phyloP scores from a whole-genome alignment of 495 filamentous ascomycete species.

The Podospora conica region DNA sequence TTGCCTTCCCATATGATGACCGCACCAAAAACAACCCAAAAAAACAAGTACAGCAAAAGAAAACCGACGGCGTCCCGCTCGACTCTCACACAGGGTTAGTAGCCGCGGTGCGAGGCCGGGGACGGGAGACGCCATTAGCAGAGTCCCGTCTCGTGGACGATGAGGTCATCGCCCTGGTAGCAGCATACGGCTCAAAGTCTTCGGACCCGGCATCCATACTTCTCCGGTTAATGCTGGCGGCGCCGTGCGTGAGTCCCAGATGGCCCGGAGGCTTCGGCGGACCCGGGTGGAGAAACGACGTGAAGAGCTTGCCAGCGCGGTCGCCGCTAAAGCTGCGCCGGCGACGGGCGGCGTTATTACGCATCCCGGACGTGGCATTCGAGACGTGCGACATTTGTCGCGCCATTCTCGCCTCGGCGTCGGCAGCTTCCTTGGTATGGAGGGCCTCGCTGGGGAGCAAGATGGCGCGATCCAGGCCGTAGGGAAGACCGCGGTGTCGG shows the following conservation, averaged over 20 bases:
- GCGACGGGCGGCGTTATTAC: slow-evolving; percentile 16
- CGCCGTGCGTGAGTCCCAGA: not conserved
- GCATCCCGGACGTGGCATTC: slow-evolving; percentile 22
- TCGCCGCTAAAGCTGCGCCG: slow-evolving; percentile 26
- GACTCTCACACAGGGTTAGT: not conserved
- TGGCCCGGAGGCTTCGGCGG: slow-evolving; percentile 16
- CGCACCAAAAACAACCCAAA: not conserved
- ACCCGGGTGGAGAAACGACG: slow-evolving; percentile 35
- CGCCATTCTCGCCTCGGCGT: slow-evolving; percentile 50
- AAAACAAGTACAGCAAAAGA: not conserved
- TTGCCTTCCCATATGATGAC: not conserved
- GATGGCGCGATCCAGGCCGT: slow-evolving; percentile 86
- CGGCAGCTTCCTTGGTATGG: slow-evolving; percentile 60
- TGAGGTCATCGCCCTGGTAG: not conserved
- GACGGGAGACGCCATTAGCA: not conserved
- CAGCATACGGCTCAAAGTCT: not conserved
- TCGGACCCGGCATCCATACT: slow-evolving; percentile 1
- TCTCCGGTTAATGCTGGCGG: slow-evolving; percentile 8
- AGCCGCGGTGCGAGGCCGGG: not conserved
- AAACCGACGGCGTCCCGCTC: not conserved
- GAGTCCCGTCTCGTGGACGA: not conserved
- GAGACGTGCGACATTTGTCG: slow-evolving; percentile 51
- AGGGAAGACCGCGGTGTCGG: slow-evolving; percentile 85
- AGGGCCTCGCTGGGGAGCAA: slow-evolving; percentile 73
- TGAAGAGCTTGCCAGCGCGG: slow-evolving; percentile 24